phyloP scores from a whole-genome alignment of 768 basidiomycete species.

The Lanmaoa rubissima region DNA sequence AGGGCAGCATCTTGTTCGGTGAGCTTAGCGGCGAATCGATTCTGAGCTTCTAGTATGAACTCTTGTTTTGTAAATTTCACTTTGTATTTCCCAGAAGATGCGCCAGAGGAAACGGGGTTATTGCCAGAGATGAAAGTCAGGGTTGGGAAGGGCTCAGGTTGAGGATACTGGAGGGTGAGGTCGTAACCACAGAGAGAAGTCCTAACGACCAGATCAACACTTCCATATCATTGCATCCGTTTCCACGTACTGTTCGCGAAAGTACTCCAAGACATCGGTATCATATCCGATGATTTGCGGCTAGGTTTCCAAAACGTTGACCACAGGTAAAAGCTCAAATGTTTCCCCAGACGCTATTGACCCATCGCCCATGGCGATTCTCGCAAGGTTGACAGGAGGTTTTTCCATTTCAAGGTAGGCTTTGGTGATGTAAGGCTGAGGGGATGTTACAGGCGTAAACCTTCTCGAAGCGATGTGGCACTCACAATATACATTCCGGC shows the following conservation, averaged over 20 bases:
- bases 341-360: slow-evolving; percentile 50
- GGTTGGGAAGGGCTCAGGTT: slow-evolving; percentile 49
- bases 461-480: background rate
- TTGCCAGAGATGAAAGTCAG: slow-evolving; percentile 19
- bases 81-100: slow-evolving; percentile 16
- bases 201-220: slow-evolving; percentile 35
- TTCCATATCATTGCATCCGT: background rate
- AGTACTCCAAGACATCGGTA: slow-evolving; percentile 61
- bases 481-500: slow-evolving; percentile 69
- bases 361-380: slow-evolving; percentile 72
- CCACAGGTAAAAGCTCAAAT: slow-evolving; percentile 55
- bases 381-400: slow-evolving; percentile 66
- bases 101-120: background rate
- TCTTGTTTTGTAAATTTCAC: slow-evolving; percentile 15
- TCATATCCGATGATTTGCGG: slow-evolving; percentile 78
- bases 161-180: slow-evolving; percentile 68
- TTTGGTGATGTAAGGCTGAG: slow-evolving; percentile 73
- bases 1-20: slow-evolving; percentile 21
- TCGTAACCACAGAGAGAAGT: slow-evolving; percentile 61
- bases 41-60: slow-evolving; percentile 22
- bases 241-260: slow-evolving; percentile 58
- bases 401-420: slow-evolving; percentile 60
- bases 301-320: slow-evolving; percentile 64
- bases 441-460: background rate
- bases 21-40: slow-evolving; percentile 22